Evolutionary conservation across 2,329 filamentous ascomycete species (phyloP), one percentile per base, ranked within the genome.

Genomic region (Penicillium palitans): DNA sequence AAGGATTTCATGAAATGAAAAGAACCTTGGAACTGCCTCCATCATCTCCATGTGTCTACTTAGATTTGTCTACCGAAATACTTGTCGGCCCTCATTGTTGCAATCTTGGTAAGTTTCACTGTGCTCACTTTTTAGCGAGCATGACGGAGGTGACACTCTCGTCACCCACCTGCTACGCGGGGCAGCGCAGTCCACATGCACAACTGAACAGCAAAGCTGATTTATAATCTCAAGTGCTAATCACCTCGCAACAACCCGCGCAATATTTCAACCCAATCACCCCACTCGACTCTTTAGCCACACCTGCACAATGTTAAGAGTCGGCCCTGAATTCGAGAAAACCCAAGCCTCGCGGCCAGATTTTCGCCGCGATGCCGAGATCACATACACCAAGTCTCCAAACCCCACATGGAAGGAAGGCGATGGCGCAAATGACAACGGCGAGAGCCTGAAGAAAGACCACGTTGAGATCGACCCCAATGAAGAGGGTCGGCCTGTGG

Each of bases 401-500:
- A 73, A 76, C 49, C 75, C 75, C 2, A 59, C 68, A 5, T 80
- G 79, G 78, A 75, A 74, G 33, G 65, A 74, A 41, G 79, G 78
- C 21, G 70, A 75, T 24, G 78, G 78, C 4, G 75, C 70, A 3
- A 80, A 75, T 31, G 76, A 79, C 61, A 71, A 74, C 19, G 80
- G 81, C 13, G 77, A 77, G 50, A 74, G 76, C 56, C 68, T 84
- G 61, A 71, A 78, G 55, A 84, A 85, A 59, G 73, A 78, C 1
- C 90, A 96, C 77, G 76, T 93, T 63, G 79, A 87, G 70, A 96
- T 97, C 67, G 88, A 96, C 74, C 93, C 93, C 0, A 87, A 93
- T 72, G 88, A 83, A 56, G 79, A 86, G 29, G 90, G 87, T 33
- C 84, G 93, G 0, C 82, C 86, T 0, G 77, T 85, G 0, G 77